Base-by-base conservation (phyloP, 2,329 filamentous ascomycete genomes). In the Purpureocillium takamizusanense region DNA sequence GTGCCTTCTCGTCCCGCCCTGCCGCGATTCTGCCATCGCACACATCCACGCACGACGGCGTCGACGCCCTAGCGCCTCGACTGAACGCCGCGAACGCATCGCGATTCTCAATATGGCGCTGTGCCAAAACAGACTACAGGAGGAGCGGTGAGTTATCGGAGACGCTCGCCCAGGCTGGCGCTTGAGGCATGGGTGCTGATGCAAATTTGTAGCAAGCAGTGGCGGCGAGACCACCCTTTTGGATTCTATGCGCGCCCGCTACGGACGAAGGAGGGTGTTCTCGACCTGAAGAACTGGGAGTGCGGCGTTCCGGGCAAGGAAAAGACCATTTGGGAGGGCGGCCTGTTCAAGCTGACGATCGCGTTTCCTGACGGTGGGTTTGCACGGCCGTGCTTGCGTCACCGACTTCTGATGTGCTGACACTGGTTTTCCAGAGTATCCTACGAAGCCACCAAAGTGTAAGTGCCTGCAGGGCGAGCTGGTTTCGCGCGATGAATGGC, bases 371-470 rank as follows among this genome's bases (percentile, higher is more conserved):
- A 98, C 54, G 89, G 88, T 92, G 65, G 61, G 79, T 65, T n/a
- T 25, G 21, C 21, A 5, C 21, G 21, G 10, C 10, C 6, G 21
- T 25, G 21, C 21, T 10, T 25, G 21, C 21, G 21, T 25, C 10
- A 6, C 21, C 10, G 21, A 10, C 21, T 25, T 25, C 21, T 17
- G 38, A 18, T 46, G 27, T 23, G 9, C 39, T 42, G 35, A 45
- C 34, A 29, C 27, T 29, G 36, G 14, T 46, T 47, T 5, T 30
- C n/a, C 53, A 95, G 92, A 98, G 56, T 98, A 98, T 61, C 92
- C 92, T 13, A 98, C 94, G 37, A 98, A 98, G 64, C 92, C 92
- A 25, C 92, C 92, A 2, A 98, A 98, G 67, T 98, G 92, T 95
- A 78, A 62, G 83, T 67, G 18, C 31, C 18, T 7, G 14, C 18